These are phyloP conservation scores for Protomyces inouyei DNA, from an alignment of 1,139 yeast genomes.

Conservation along the genomic window DNA sequence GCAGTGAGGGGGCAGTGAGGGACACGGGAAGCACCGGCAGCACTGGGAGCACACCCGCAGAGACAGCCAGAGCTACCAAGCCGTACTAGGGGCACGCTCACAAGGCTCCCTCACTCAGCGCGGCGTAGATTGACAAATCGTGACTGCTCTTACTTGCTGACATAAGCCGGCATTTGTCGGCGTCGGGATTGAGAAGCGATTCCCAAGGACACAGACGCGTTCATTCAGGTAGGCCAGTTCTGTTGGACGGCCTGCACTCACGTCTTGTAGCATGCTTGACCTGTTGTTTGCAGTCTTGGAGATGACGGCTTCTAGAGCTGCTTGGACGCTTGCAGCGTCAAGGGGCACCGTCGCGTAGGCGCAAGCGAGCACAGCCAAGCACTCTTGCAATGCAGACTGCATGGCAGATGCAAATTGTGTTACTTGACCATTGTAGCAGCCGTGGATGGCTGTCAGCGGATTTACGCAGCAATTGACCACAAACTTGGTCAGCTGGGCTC, in stretches of 20 bases:
- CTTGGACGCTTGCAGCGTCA: slow-evolving; percentile 46
- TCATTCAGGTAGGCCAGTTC: slow-evolving; percentile 83
- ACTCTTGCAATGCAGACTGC: slow-evolving; percentile 34
- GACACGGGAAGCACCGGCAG: too few relatives aligned
- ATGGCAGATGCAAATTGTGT: slow-evolving; percentile 33
- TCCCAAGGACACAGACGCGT: slow-evolving; percentile 55
- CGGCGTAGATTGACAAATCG: neutral
- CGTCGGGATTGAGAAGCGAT: neutral
- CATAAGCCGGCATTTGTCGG: neutral
- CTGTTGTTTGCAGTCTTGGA: slow-evolving; percentile 54
- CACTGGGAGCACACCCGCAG: too few relatives aligned
- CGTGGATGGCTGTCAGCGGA: slow-evolving; percentile 63
- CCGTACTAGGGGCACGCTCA: too few relatives aligned
- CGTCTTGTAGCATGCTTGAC: slow-evolving; percentile 86
- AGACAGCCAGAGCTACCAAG: too few relatives aligned
- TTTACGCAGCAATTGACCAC: slow-evolving; percentile 71
- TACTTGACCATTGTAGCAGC: slow-evolving; percentile 60
- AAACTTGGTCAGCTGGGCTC: slow-evolving; percentile 63
- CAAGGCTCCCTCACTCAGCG: too few relatives aligned
- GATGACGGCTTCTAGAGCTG: slow-evolving; percentile 49
- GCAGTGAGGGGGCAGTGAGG: too few relatives aligned
- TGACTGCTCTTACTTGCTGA: neutral
- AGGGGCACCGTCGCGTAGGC: slow-evolving; percentile 38
- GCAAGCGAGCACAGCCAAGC: slow-evolving; percentile 26
- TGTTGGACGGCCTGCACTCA: slow-evolving; percentile 54